Base-by-base conservation (phyloP, 1,284 basidiomycete species). In the Irpex sp. region DNA sequence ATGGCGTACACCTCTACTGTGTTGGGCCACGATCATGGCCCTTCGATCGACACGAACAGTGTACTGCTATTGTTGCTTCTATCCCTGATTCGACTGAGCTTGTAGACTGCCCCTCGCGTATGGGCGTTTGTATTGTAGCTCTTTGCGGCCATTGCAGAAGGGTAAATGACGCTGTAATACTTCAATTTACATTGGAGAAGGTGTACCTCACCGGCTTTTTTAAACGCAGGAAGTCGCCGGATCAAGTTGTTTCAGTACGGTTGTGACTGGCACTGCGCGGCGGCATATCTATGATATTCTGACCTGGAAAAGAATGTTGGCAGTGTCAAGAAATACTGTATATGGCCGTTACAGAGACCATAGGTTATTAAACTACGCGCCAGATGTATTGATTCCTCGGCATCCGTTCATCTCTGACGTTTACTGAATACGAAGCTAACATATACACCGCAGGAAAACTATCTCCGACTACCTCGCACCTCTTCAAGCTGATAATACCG, bases 401-500 rank as follows among this genome's bases (percentile, higher is more conserved):
- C 49, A 50, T 50, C 17, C 21, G 21, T 4, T 56, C 35, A 15
- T 49, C 26, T 31, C 3, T 11, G n/a, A 57, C 13, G 17, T 9
- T 43, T 43, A 43, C 15, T 15, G 39, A 43, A 11, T 15, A 11
- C 39, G 8, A 43, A 43, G 11, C 8, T 50, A 9, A 19, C 7
- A 9, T 21, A 50, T 50, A 2, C 11, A 6, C 15, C n/a, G 3
- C 5, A 83, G 86, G 86, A 13, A 86, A 85, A 72, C 74, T 88
- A 2, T 79, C 81, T 2, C 83, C 86, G 1, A 90, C 87, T 0
- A 80, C 82, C 0, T 85, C 84, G 0, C 87, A 88, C 68, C 72
- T 89, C 11, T 87, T 88, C 79, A 88, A 88, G 69, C 76, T 89
- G 15, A 82, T 88, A 55, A 72, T 89, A 0, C 86, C 87, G 0